These are phyloP conservation scores for Pseudocercospora pini-densiflorae DNA, from an alignment of 2,329 filamentous ascomycete species.

Conservation along the genomic window DNA sequence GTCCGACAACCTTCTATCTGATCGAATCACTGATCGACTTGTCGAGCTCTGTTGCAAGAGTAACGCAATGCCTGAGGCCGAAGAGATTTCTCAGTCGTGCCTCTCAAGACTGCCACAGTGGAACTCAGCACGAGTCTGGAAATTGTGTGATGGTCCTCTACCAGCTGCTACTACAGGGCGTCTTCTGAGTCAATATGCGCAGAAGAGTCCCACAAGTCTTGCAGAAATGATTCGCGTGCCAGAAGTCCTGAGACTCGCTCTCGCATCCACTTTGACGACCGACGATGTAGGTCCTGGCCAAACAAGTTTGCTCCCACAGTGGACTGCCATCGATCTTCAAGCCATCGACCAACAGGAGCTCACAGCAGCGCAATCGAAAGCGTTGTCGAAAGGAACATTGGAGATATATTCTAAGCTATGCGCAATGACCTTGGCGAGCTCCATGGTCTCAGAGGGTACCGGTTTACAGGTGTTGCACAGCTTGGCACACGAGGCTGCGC, in stretches of 20 bases:
- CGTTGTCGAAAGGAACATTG: background rate
- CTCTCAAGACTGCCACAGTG: background rate
- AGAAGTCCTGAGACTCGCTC: background rate
- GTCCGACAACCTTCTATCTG: conserved; percentile 38
- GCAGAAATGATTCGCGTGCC: conserved; percentile 6
- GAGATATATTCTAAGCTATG: conserved; percentile 4
- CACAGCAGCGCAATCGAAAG: background rate
- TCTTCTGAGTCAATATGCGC: background rate
- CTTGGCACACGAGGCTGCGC: conserved; percentile 1
- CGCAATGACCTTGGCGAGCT: background rate
- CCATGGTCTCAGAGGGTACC: background rate
- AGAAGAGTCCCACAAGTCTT: background rate
- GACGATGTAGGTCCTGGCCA: background rate
- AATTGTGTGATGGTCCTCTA: background rate
- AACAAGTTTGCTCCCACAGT: background rate
- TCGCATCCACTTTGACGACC: background rate
- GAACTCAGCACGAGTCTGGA: background rate
- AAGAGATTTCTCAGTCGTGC: conserved; percentile 7
- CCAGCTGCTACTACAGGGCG: background rate
- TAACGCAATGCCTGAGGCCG: conserved; percentile 12
- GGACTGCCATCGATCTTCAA: background rate
- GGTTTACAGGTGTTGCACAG: background rate
- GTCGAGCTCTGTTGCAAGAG: conserved; percentile 12
- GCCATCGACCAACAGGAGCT: background rate
- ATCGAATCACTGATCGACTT: conserved; percentile 13